Evolutionary conservation across 371 early-diverging fungal species (phyloP), one percentile per base, ranked within the genome.

Genomic region (Modicella reniformis): DNA sequence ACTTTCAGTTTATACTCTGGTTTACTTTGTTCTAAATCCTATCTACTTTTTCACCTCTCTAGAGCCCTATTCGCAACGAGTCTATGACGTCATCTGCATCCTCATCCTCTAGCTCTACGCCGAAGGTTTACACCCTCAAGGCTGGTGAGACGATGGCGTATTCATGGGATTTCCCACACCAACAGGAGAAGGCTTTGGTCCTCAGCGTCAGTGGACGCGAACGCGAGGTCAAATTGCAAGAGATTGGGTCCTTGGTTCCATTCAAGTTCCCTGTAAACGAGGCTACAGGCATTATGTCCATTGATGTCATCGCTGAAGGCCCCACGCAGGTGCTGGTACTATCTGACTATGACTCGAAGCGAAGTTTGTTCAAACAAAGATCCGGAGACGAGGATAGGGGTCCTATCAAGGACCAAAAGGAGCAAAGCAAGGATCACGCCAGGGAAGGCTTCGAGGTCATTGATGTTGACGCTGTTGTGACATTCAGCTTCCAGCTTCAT

Each of bases 81-180:
- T 51, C 68, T 19, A n/a, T 65, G 1, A 33, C 72, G 15, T 30
- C 77, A 1, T 76, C 76, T 1, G 40, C 77, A 13, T 47, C 72
- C 0, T 77, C 77, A 0, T 61, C 68, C 60, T 68, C 69, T 28
- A 81, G 63, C 52, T 59, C 58, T 52, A 41, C 68, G 10, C 40
- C 79, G 9, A 74, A 83, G 60, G 55, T 49, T 19, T 96, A 94
- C 75, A 72, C 74, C 19, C 76, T 95, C 50, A 83, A 87, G 25
- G 82, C 92, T 0, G 88, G 89, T 13, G 83, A 88, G 68, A 80
- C 91, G 1, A 82, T 91, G 65, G 86, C 90, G n/a, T 99, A 97
- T 65, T 92, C 98, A 1, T 98, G 97, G 96, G 99, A 99, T 70
- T 82, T 89, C 64, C 99, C 98, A 21, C 90, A 93, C 10, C 80